These are phyloP conservation scores for Talaromyces sp. DNA, from an alignment of 2,329 filamentous ascomycete genomes.

Conservation along the genomic window DNA sequence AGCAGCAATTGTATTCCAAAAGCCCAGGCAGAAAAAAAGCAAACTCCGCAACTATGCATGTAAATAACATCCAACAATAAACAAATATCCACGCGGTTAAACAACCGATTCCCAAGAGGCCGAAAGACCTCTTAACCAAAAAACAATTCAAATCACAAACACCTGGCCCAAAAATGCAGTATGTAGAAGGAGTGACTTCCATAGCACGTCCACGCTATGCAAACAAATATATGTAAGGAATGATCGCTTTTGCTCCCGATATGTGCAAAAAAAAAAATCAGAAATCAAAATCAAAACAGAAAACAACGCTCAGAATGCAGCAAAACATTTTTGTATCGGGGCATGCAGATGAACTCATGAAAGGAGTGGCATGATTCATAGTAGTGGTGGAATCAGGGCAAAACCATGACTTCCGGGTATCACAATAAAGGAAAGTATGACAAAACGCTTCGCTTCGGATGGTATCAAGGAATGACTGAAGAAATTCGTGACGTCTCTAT, in stretches of 20 bases:
- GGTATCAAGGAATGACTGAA: constrained; percentile 26
- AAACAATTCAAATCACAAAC: constrained; percentile 3
- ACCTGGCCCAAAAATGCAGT: constrained; percentile 11
- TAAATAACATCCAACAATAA: not conserved
- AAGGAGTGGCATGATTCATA: constrained; percentile 18
- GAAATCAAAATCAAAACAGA: not conserved
- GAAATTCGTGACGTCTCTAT: constrained; percentile 20
- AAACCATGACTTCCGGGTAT: constrained; percentile 12
- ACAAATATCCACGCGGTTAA: not conserved
- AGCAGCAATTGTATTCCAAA: not conserved
- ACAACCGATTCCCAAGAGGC: not conserved
- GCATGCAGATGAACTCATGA: constrained; percentile 15
- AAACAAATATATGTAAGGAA: constrained; percentile 11
- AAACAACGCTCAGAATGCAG: constrained; percentile 10
- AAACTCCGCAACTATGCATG: not conserved
- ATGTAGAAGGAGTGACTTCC: constrained; percentile 15
- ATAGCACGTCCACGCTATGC: constrained; percentile 16
- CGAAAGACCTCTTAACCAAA: not conserved
- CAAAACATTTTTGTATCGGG: constrained; percentile 8
- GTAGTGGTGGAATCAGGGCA: constrained; percentile 10
- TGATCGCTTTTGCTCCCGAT: constrained; percentile 14
- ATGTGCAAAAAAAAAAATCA: constrained; percentile 10
- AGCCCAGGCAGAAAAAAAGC: not conserved
- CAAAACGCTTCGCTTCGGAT: constrained; percentile 19
- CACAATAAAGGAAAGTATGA: constrained; percentile 17